A percentile compares a stretch with the other conserved stretches of the same genome.
Conservation (phyloP, 768 basidiomycete species). For the Pulveroboletus sp. region DNA sequence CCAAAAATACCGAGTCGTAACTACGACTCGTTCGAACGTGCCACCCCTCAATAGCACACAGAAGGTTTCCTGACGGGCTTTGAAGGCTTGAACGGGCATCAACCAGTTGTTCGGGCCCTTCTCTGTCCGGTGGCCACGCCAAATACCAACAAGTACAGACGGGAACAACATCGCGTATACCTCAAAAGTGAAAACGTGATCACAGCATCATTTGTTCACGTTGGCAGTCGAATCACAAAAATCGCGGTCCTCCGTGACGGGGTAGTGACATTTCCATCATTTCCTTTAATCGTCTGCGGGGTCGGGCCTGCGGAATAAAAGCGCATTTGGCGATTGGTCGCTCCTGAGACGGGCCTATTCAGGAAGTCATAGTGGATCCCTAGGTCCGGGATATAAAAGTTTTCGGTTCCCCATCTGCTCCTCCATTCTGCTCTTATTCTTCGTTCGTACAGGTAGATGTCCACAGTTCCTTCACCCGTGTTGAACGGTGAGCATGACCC, state of each 20-base stretch:
- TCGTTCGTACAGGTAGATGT: constrained; percentile 15
- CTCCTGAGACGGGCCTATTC: not conserved
- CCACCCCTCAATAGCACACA: not conserved
- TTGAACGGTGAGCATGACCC: constrained; percentile 24
- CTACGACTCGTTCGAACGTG: not conserved
- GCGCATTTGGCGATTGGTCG: constrained; percentile 23
- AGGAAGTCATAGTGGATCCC: not conserved
- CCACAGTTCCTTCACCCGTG: constrained; percentile 12
- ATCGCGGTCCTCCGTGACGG: constrained; percentile 5
- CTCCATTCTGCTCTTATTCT: not conserved
- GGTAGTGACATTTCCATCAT: not conserved
- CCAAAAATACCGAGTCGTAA: too few relatives aligned
- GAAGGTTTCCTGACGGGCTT: not conserved
- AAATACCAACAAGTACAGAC: not conserved
- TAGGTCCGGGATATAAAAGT: constrained; percentile 15
- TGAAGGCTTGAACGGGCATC: not conserved
- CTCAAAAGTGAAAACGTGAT: constrained; percentile 1
- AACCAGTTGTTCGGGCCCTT: not conserved
- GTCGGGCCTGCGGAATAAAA: not conserved
- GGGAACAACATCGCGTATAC: not conserved
- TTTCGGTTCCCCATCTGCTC: not conserved
- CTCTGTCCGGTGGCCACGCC: constrained; percentile 3
- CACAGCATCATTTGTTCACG: not conserved
- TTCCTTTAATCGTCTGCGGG: not conserved
- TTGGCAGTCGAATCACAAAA: constrained; percentile 13